Conservation (phyloP, 2,329 filamentous ascomycete species). For the Proliferodiscus dingleyae region DNA sequence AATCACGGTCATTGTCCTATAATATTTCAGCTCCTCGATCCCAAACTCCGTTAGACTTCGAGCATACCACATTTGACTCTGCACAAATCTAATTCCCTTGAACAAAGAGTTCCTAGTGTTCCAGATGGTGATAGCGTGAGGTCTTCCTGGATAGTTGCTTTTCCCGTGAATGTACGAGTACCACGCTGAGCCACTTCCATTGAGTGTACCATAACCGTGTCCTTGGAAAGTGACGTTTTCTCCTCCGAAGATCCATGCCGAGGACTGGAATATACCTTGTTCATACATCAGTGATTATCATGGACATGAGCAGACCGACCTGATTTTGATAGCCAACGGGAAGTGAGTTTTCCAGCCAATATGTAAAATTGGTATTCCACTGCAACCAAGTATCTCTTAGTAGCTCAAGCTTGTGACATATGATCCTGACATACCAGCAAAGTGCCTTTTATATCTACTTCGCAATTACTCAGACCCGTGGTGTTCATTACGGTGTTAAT, state of each 20-base stretch:
- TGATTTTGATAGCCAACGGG: conserved; percentile 50
- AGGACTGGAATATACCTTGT: conserved; percentile 34
- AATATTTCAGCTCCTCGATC: background rate
- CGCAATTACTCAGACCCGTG: conserved; percentile 36
- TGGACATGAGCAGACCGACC: background rate
- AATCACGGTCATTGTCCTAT: conserved; percentile 39
- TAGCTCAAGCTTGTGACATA: background rate
- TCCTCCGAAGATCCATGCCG: conserved; percentile 51
- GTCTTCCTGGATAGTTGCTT: conserved; percentile 44
- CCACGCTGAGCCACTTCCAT: conserved; percentile 58
- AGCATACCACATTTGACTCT: conserved; percentile 53
- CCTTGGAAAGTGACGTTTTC: conserved; percentile 45
- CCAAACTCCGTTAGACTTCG: background rate
- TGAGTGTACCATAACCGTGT: conserved; percentile 46
- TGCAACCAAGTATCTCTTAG: conserved; percentile 1
- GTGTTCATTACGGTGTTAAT: conserved; percentile 42
- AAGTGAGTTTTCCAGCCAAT: conserved; percentile 48
- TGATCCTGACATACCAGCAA: conserved; percentile 36
- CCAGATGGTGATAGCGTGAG: conserved; percentile 48
- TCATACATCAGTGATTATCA: background rate
- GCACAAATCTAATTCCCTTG: conserved; percentile 45
- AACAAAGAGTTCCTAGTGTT: conserved; percentile 45
- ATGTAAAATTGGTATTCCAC: conserved; percentile 43
- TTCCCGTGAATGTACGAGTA: conserved; percentile 45
- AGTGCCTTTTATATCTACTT: conserved; percentile 49